These are phyloP conservation scores for Thalassiosira mediterranea DNA, from an alignment of 352 stramenopile genomes.

Conservation along the genomic window DNA sequence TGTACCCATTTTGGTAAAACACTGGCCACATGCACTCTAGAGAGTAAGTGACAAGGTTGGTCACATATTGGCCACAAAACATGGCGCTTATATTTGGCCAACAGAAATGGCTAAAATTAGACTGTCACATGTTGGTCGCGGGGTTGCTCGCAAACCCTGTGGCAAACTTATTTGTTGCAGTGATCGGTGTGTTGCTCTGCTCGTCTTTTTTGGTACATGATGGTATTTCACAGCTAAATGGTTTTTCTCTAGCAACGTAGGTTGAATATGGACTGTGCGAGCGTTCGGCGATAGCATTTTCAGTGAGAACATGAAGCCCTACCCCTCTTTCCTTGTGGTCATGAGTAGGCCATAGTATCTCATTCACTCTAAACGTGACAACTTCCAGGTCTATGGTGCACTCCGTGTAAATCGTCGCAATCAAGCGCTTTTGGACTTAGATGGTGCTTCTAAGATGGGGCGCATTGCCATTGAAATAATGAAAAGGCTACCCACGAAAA, in stretches of 20 bases:
- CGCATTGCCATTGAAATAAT: conserved; percentile 35
- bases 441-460: conserved; percentile 42
- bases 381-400: conserved; percentile 2
- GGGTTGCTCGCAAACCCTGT: too few relatives aligned
- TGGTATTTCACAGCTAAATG: neutral
- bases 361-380: too few relatives aligned
- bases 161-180: too few relatives aligned
- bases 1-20: too few relatives aligned
- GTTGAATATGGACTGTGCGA: conserved; percentile 3
- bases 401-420: conserved; percentile 1
- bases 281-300: conserved; percentile 4
- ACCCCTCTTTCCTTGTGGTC: too few relatives aligned
- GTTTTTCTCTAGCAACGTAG: neutral
- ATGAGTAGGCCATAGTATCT: too few relatives aligned
- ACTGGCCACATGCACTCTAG: too few relatives aligned
- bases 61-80: too few relatives aligned
- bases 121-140: too few relatives aligned
- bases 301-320: neutral
- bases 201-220: neutral
- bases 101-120: too few relatives aligned
- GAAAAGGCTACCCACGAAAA: conserved; percentile 17
- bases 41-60: too few relatives aligned
- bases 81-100: too few relatives aligned
- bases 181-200: neutral
- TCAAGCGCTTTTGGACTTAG: conserved; percentile 24